A percentile compares a stretch with the other conserved stretches of the same genome.
These are phyloP conservation scores for Orychophragmus violaceus DNA, from an alignment of 345 rosid genomes.

Conservation along the genomic window DNA sequence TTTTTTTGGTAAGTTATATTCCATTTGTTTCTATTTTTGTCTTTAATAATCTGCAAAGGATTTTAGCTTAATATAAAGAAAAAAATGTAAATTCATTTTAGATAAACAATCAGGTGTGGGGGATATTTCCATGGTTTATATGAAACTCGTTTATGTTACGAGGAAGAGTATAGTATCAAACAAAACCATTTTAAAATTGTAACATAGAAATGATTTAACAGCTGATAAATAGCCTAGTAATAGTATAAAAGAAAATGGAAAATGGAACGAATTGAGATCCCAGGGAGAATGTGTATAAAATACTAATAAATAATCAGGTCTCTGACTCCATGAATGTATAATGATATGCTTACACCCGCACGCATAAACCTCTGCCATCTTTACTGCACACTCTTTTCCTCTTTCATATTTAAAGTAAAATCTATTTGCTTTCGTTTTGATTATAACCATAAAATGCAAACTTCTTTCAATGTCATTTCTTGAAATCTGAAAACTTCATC, in stretches of 20 bases:
- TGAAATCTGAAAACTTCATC: conserved; percentile 7
- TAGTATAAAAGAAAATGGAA: neutral
- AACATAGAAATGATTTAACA: neutral
- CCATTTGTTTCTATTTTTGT: too few species aligned
- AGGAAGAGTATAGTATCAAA: neutral
- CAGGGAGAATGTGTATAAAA: conserved; percentile 27
- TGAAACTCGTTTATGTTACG: too few species aligned
- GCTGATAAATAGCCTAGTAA: neutral
- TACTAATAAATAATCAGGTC: conserved; percentile 7
- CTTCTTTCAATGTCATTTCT: conserved; percentile 10
- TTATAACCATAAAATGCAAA: conserved; percentile 14
- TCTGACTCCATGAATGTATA: conserved; percentile 32
- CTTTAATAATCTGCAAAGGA: too few species aligned
- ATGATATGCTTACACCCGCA: conserved; percentile 35
- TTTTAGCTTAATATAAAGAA: too few species aligned
- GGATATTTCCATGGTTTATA: too few species aligned
- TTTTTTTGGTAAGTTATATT: neutral
- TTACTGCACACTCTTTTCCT: conserved; percentile 34
- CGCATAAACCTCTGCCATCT: conserved; percentile 36
- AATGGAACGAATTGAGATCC: neutral
- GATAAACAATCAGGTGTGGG: too few species aligned
- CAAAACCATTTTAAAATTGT: neutral
- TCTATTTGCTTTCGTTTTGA: conserved; percentile 7
- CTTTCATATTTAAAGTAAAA: conserved; percentile 15
- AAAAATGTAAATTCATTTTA: too few species aligned